A percentile compares a stretch with the other conserved stretches of the same genome.
Conservation (phyloP, 2,329 filamentous ascomycete genomes). For the Colletotrichum sp. region DNA sequence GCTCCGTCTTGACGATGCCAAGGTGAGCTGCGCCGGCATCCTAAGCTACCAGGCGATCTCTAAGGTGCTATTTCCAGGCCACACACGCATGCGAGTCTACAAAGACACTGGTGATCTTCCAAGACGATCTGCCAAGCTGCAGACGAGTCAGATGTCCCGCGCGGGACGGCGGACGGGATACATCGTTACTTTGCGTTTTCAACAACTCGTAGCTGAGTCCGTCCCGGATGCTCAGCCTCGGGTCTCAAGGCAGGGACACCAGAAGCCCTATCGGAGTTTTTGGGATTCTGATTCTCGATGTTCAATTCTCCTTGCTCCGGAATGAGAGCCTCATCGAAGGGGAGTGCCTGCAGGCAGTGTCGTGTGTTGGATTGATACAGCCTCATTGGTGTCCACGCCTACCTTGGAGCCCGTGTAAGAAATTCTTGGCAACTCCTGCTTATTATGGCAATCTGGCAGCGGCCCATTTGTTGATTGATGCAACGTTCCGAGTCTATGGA, state of each 20-base stretch:
- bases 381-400: background rate
- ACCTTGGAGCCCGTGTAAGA: background rate
- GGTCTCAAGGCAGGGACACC: background rate
- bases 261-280: background rate
- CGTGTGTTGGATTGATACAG: background rate
- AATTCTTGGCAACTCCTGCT: background rate
- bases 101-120: background rate
- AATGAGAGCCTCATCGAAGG: rapidly evolving
- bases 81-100: background rate
- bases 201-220: background rate
- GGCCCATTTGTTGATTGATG: background rate
- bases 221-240: background rate
- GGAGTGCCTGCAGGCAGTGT: background rate
- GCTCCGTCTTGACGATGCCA: background rate
- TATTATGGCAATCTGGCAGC: background rate
- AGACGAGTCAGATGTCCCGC: background rate
- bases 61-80: background rate
- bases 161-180: background rate
- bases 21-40: background rate
- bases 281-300: background rate
- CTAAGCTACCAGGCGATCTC: background rate
- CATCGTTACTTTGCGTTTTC: background rate
- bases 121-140: background rate
- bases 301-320: background rate
- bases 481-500: rapidly evolving